Percentiles rank a stretch among this genome's conserved stretches.
These are phyloP conservation scores for Nannochloropsis salina DNA, from an alignment of 108 stramenopile genomes.

Conservation along the genomic window DNA sequence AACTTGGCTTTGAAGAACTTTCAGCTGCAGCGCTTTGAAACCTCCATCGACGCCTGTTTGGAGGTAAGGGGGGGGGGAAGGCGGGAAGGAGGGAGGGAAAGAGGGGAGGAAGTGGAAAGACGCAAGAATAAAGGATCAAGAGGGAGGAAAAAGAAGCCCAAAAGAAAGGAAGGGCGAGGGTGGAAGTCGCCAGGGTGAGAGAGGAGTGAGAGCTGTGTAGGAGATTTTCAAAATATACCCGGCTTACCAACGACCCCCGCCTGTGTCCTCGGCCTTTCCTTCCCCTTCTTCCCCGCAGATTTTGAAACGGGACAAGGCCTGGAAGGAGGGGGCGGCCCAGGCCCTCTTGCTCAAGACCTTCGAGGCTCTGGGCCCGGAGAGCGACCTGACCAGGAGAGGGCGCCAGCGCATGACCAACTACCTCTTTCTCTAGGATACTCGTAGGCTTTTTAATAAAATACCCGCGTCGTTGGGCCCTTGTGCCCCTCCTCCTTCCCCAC, in stretches of 20 bases:
- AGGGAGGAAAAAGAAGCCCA: no score
- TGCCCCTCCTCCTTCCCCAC: background rate
- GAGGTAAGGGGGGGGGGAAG: background rate
- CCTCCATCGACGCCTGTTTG: background rate
- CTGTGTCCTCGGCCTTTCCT: background rate
- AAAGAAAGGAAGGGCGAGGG: no score
- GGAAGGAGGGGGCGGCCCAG: background rate
- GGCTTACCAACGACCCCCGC: background rate
- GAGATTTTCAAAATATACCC: background rate
- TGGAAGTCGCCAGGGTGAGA: no score
- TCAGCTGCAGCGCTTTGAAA: slow-evolving; percentile 7
- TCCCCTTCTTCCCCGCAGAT: background rate
- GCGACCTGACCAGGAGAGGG: background rate
- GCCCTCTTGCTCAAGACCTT: background rate
- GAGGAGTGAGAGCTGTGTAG: no score
- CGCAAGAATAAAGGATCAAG: no score
- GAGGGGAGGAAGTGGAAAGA: background rate
- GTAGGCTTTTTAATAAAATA: background rate
- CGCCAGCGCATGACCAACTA: background rate
- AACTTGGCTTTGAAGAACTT: background rate
- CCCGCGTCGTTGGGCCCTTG: background rate
- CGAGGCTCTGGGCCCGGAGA: background rate
- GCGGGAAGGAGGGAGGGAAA: background rate
- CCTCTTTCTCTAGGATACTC: background rate
- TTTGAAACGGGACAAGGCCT: background rate